A percentile compares a stretch with the other conserved stretches of the same genome.
Evolutionary conservation across 1,284 basidiomycete genomes (phyloP).

Genomic region (Coniferiporia sulphurascens): DNA sequence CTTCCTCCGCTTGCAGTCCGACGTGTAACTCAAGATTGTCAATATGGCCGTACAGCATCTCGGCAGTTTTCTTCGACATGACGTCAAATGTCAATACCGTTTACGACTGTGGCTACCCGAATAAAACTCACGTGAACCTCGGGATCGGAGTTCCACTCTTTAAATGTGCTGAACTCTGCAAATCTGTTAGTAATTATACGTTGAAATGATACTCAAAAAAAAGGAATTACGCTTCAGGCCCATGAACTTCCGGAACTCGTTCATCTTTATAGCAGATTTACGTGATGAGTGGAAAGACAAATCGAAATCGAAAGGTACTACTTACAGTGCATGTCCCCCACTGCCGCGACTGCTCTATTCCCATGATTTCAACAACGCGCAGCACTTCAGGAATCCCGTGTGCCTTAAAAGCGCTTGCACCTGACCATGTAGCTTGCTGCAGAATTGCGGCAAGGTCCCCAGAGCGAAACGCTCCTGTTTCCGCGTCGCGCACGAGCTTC

Average conservation of each 20-base stretch:
- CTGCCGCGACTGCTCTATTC: conserved; percentile 61
- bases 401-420: conserved; percentile 73
- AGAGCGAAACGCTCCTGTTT: conserved; percentile 60
- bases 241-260: conserved; percentile 61
- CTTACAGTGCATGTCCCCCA: conserved; percentile 73
- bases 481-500: conserved; percentile 34
- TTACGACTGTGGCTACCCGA: too few relatives aligned
- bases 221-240: conserved; percentile 39
- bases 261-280: conserved; percentile 34
- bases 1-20: conserved; percentile 73
- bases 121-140: conserved; percentile 48
- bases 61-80: conserved; percentile 49
- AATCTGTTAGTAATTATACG: not conserved
- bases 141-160: conserved; percentile 75
- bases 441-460: conserved; percentile 62
- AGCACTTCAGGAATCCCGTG: conserved; percentile 66
- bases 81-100: too few relatives aligned
- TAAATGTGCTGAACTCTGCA: conserved; percentile 50
- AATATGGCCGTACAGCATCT: conserved; percentile 67
- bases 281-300: conserved; percentile 32
- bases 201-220: not conserved
- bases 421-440: conserved; percentile 58
- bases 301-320: not conserved
- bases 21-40: conserved; percentile 75
- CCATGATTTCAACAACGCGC: conserved; percentile 67